Evolutionary conservation across 345 rosid genomes (phyloP), one percentile per base, ranked within the genome.

Genomic region (Syzygium aqueum): DNA sequence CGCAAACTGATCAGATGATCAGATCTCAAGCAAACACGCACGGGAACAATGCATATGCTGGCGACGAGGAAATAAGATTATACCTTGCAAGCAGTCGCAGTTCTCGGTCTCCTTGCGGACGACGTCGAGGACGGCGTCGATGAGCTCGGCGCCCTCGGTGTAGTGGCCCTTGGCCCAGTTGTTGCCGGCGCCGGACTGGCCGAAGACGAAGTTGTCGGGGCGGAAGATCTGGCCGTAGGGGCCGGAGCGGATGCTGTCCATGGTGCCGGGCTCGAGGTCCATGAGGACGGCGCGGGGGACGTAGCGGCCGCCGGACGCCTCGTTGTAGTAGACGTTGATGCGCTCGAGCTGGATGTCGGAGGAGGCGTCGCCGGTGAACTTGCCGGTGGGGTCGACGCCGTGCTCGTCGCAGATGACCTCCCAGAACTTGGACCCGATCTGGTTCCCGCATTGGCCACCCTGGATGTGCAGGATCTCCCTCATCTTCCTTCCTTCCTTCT

Each of bases 231-330:
- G 97, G 52, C 98, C 98, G 22, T 87, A 95, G 1, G 98, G 96
- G 17, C 99, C 98, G 53, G 98, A 96, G 93, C 99, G 94, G 91
- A 97, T 97, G 88, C 98, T 95, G 78, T 97, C 99, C 99, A 97
- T 97, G 51, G 99, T 97, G 51, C 99, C 99, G 10, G 99, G 99
- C 90, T 97, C 99, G 61, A 97, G 99, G 93, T 97, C 99, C 99
- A 97, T 97, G 27, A 96, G 98, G 22, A 97, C 99, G 8, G 99
- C 98, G 13, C 99, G 93, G 6, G 99, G 99, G 16, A 97, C 99
- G 88, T 96, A 97, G 86, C 98, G 87, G 21, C 98, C 98, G 28
- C 98, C 99, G 25, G 98, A 93, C 3, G 99, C 98, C 88, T 97
- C 99, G 17, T 97, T 97, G 92, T 95, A 97, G 89, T 97, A 97